Percentiles rank a stretch among this genome's conserved stretches.
phyloP scores from a whole-genome alignment of 208 protist species.

The Balamuthia mandrillaris region DNA sequence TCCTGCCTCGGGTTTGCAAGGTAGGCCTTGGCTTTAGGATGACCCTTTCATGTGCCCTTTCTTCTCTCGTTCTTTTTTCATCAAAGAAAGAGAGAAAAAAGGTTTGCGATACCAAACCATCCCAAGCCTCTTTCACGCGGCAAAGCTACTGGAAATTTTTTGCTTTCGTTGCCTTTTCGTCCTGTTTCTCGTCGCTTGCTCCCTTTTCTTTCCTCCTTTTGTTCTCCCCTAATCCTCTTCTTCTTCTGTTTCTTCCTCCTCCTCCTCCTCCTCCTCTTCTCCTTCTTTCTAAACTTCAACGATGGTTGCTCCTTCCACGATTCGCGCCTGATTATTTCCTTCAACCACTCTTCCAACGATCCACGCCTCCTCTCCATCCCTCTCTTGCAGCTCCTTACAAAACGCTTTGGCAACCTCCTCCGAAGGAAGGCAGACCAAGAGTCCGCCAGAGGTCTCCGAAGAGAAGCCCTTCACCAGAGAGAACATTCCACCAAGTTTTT shows the following conservation, averaged over 20 bases:
- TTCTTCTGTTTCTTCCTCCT: background rate
- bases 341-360: slow-evolving; percentile 77
- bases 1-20: too few species aligned
- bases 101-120: background rate
- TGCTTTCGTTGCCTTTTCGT: too few species aligned
- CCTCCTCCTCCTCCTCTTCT: background rate
- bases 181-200: too few species aligned
- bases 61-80: too few species aligned
- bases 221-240: background rate
- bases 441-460: slow-evolving; percentile 90
- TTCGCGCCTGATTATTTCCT: background rate
- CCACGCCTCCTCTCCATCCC: slow-evolving; percentile 79
- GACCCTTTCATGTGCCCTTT: too few species aligned
- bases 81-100: background rate
- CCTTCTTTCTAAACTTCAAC: background rate
- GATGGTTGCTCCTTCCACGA: background rate
- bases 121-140: too few species aligned
- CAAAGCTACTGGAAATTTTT: too few species aligned
- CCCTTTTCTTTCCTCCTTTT: background rate
- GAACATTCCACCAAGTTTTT: slow-evolving; percentile 81
- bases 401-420: slow-evolving; percentile 74
- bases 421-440: slow-evolving; percentile 80
- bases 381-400: slow-evolving; percentile 69
- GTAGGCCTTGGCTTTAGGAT: too few species aligned
- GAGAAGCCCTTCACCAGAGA: slow-evolving; percentile 82